Conservation (phyloP, 306 rosid genomes). For the Myrica gale region DNA sequence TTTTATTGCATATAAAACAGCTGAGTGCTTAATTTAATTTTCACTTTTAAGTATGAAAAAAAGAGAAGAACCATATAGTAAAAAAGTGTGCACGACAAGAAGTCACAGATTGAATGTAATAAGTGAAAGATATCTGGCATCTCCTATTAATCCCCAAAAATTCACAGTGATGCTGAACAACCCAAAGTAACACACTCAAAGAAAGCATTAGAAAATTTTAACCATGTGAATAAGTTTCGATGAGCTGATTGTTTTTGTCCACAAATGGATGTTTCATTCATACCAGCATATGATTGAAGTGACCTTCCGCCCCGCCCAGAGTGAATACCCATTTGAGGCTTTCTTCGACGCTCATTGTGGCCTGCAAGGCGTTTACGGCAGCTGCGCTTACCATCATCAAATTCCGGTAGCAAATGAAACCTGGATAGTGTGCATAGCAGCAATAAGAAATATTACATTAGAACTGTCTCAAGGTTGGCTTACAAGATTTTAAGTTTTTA, state of each 20-base stretch:
- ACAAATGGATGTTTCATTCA: conserved; percentile 3
- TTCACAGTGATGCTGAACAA: background rate
- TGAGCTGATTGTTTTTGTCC: too few species aligned
- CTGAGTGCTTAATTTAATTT: too few species aligned
- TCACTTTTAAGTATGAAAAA: too few species aligned
- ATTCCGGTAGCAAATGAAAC: conserved; percentile 87
- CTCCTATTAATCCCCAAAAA: background rate
- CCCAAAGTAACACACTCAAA: background rate
- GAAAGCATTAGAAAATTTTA: background rate
- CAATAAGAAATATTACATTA: conserved; percentile 25
- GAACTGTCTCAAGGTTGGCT: background rate
- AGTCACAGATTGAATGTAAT: too few species aligned
- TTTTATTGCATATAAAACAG: background rate
- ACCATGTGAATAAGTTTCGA: conserved; percentile 6
- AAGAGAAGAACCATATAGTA: too few species aligned
- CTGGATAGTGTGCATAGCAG: conserved; percentile 44
- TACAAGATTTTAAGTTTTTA: background rate
- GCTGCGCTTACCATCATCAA: conserved; percentile 94
- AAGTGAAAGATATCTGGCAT: background rate
- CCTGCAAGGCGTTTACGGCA: conserved; percentile 94
- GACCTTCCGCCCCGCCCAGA: conserved; percentile 57
- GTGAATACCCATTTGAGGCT: conserved; percentile 61
- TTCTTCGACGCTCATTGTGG: conserved; percentile 86
- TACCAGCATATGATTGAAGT: conserved; percentile 73
- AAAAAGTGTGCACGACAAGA: too few species aligned